These are phyloP conservation scores for Boletus semigastroideus DNA, from an alignment of 1,284 basidiomycete genomes.

Conservation along the genomic window DNA sequence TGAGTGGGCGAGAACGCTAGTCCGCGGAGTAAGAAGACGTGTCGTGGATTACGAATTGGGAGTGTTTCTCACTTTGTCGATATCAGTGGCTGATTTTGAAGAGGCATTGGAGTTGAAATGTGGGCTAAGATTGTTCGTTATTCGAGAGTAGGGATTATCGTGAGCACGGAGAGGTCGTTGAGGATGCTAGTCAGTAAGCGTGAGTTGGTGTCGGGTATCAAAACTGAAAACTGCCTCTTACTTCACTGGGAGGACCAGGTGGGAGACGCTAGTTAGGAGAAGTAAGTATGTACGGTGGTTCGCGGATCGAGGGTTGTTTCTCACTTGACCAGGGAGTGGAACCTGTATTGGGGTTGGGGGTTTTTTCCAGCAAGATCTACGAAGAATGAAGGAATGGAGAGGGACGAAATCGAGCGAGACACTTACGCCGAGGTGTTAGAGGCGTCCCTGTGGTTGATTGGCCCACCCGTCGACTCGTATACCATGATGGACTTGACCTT, in stretches of 20 bases:
- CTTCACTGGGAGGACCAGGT: neutral
- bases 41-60: too few relatives aligned
- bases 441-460: constrained; percentile 33
- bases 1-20: too few relatives aligned
- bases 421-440: constrained; percentile 27
- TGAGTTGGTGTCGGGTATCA: neutral
- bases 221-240: neutral
- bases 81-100: too few relatives aligned
- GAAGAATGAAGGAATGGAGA: constrained; percentile 7
- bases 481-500: constrained; percentile 11
- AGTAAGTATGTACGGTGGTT: constrained; percentile 9
- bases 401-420: neutral
- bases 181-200: neutral
- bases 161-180: constrained; percentile 5
- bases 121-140: constrained; percentile 1
- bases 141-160: constrained; percentile 21
- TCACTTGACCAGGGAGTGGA: constrained; percentile 21
- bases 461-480: constrained; percentile 8
- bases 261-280: constrained; percentile 11
- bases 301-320: constrained; percentile 1
- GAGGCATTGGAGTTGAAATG: neutral
- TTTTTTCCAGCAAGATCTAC: constrained; percentile 20
- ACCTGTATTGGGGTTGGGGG: constrained; percentile 22
- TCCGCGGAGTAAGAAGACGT: too few relatives aligned
- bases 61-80: too few relatives aligned